Conservation (phyloP, 768 basidiomycete genomes). For the Tephrocybe sp. region DNA sequence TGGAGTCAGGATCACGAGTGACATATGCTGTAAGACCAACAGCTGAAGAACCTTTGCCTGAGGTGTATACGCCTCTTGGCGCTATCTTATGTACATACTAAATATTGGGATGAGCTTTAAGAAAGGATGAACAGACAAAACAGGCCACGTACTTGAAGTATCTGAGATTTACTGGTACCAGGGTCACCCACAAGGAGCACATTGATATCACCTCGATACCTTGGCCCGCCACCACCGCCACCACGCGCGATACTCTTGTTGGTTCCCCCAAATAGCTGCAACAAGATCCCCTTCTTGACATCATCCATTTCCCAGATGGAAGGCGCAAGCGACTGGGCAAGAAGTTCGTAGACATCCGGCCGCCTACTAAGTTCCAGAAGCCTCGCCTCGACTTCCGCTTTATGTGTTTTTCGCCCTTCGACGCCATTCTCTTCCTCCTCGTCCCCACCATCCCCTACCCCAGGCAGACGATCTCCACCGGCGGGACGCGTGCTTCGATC, state of each 20-base stretch:
- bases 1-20: slow-evolving; percentile 96
- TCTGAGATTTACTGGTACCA: slow-evolving; percentile 95
- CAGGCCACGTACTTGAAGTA: slow-evolving; percentile 66
- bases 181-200: slow-evolving; percentile 97
- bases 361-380: slow-evolving; percentile 69
- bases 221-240: slow-evolving; percentile 92
- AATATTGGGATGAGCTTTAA: slow-evolving; percentile 2
- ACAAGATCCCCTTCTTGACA: slow-evolving; percentile 95
- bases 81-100: slow-evolving; percentile 99
- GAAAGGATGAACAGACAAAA: not conserved
- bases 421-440: slow-evolving; percentile 55
- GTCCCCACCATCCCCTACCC: slow-evolving; percentile 70
- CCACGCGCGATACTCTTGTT: slow-evolving; percentile 94
- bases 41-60: slow-evolving; percentile 97
- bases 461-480: slow-evolving; percentile 67
- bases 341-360: slow-evolving; percentile 83
- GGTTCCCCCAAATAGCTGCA: slow-evolving; percentile 97
- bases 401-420: slow-evolving; percentile 43
- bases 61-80: slow-evolving; percentile 95
- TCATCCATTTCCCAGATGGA: slow-evolving; percentile 99
- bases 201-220: slow-evolving; percentile 98
- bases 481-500: slow-evolving; percentile 77
- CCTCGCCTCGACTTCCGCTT: slow-evolving; percentile 78
- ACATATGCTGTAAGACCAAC: slow-evolving; percentile 99
- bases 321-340: slow-evolving; percentile 86